These are phyloP conservation scores for Cyclocybe cylindracea DNA, from an alignment of 768 basidiomycete genomes.

Conservation along the genomic window DNA sequence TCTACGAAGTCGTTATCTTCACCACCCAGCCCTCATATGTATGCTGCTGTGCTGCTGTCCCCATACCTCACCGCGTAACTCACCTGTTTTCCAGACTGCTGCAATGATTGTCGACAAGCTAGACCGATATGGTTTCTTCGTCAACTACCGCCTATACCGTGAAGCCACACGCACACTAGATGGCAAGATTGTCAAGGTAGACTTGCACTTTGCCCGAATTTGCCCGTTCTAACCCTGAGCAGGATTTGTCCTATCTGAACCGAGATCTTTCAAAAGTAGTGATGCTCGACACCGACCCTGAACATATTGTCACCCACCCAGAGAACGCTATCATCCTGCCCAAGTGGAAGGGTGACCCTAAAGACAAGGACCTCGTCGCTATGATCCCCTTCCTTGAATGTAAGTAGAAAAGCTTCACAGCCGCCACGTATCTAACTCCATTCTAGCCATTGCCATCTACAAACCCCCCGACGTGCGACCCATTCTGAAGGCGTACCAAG, in stretches of 20 bases:
- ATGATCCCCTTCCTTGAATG: conserved; percentile 98
- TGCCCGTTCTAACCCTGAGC: not conserved
- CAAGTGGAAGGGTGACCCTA: conserved; percentile 81
- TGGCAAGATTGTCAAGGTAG: conserved; percentile 83
- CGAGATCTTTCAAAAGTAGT: conserved; percentile 91
- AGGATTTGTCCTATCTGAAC: conserved; percentile 94
- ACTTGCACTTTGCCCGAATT: conserved; percentile 1
- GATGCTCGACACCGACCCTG: conserved; percentile 80
- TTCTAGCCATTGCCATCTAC: conserved; percentile 87
- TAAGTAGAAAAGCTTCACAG: conserved; percentile 21
- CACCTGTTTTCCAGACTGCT: conserved; percentile 62
- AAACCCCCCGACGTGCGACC: conserved; percentile 85
- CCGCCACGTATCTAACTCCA: not conserved
- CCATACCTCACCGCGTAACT: not conserved
- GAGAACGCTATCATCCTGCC: conserved; percentile 86
- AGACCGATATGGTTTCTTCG: conserved; percentile 89
- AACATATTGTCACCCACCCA: conserved; percentile 77
- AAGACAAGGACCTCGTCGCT: conserved; percentile 75
- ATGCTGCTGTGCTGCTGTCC: conserved; percentile 28
- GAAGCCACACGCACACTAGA: conserved; percentile 86
- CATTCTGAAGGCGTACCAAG: conserved; percentile 80
- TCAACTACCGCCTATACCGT: conserved; percentile 89
- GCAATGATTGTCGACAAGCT: conserved; percentile 88
- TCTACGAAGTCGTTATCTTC: conserved; percentile 97
- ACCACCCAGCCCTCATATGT: conserved; percentile 90